Base-by-base conservation (phyloP, 805 yeast genomes). In the Peterozyma xylosa region DNA sequence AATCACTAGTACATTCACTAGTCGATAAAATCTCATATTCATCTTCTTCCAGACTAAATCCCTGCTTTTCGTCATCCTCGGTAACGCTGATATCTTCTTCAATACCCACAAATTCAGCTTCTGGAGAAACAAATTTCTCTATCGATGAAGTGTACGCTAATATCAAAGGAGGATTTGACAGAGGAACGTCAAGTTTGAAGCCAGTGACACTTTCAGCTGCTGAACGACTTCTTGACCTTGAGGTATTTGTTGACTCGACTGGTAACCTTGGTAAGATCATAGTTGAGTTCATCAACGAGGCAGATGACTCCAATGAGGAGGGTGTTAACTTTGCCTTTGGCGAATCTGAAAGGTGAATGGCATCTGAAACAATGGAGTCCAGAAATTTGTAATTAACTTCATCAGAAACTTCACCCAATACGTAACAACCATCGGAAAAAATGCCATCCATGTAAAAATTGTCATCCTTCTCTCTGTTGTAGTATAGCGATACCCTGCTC, bases 221-320 rank as follows among this genome's bases (percentile, higher is more conserved):
- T 32, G 34, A 32, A 21, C 27, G 27, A 7, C 27, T 21, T 21
- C 27, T 21, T 21, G 27, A 21, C 27, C 27, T 21, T 32, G 14
- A 11, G 15, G 9, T 32, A 14, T 5, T 32, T 13, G 34, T 5
- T 5, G 34, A 32, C 15, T 32, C 34, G 18, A 35, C 33, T 21
- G 43, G 33, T 17, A 45, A 30, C 17, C 41, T 45, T 16, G 47
- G 47, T n/a, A 45, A 41, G n/a, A 41, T 30, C 16, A 45, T 37
- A 2, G 47, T 41, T 9, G 47, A 40, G 16, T 33, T 45, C 37
- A 45, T 29, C 16, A 34, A 33, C 11, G 42, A 39, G 10, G 7
- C 27, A 21, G 30, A 33, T 14, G 16, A 9, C 11, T 11, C 27
- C 14, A 38, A 35, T 15, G 35, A 13, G 6, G 35, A 17, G 21